Evolutionary conservation across 139 green algal species (phyloP), one percentile per base, ranked within the genome.

Genomic region (Haematococcus lacustris): DNA sequence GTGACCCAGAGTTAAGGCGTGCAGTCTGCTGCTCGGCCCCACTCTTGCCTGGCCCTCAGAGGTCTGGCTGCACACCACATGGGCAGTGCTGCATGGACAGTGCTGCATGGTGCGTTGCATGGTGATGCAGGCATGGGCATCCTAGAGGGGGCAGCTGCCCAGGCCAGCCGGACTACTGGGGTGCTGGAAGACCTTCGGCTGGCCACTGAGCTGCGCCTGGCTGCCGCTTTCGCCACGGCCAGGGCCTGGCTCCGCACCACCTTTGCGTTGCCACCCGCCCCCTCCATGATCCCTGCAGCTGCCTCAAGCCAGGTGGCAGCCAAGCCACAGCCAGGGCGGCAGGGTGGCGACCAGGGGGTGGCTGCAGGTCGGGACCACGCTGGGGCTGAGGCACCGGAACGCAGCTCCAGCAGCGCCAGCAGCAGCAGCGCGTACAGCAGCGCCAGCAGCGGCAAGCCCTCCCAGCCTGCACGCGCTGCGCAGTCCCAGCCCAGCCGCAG

Each of bases 101-200:
- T n/a, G n/a, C n/a, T n/a, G n/a, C n/a, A n/a, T n/a, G n/a, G n/a
- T n/a, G n/a, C n/a, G n/a, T n/a, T n/a, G n/a, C n/a, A n/a, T n/a
- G n/a, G n/a, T n/a, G n/a, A n/a, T n/a, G 2, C 61, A 76, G 68
- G 75, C 32, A 80, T 80, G 75, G 68, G 68, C 43, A 74, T 75
- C 41, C n/a, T 80, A 2, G 67, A n/a, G n/a, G n/a, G n/a, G n/a
- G n/a, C n/a, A n/a, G n/a, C n/a, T n/a, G n/a, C n/a, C n/a, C n/a
- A 74, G 35, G 61, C 73, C 40, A 43, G 71, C 30, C 38, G 62
- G 5, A 25, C 13, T 9, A 51, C 68, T 26, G 87, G 87, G 21
- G 70, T 92, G 33, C 33, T 93, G 17, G 85, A 93, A 70, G 90
- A 94, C 28, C 28, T 78, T 13, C 76, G 82, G n/a, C 61, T 91